Evolutionary conservation across 495 filamentous ascomycete genomes (phyloP), one percentile per base, ranked within the genome.

Genomic region (Chlorociboria aeruginascens): DNA sequence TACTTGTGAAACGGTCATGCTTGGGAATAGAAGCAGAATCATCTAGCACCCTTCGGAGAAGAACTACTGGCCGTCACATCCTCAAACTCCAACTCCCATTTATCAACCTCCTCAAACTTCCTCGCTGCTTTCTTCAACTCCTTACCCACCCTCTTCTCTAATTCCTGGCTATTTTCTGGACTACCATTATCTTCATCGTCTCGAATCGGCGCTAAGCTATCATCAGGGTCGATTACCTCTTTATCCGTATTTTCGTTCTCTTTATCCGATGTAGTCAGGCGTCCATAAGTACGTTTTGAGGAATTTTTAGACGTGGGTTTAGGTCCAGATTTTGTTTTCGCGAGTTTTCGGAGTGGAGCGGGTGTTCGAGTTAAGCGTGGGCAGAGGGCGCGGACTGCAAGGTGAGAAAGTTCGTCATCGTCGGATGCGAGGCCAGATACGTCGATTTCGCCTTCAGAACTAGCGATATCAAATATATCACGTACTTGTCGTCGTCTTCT

Each of bases 81-180:
- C 60, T 86, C 82, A 69, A 82, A 86, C 48, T 84, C 81, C 72
- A 86, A 70, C 52, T 83, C 63, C 80, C 81, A 85, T 50, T 74
- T 59, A 65, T 86, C 82, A 32, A 86, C 69, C 57, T 83, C 77
- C 32, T 70, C 67, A 59, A 86, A 86, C 51, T 84, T 84, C 52
- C 62, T 62, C 48, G 55, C 65, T 14, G 63, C 60, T 13, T 56
- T 56, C 50, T 65, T 65, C 40, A 78, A 52, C 56, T 68, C 65
- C 34, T 53, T 63, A 11, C 58, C 54, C 6, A 55, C 45, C 8
- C 45, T 47, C 42, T 60, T 49, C 42, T 63, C 58, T 39, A 50
- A 31, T 35, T 59, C 60, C 32, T 51, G 45, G 32, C 55, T 52
- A 47, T 61, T 50, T 48, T 49, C 49, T 16, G 39, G 32, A 40